Evolutionary conservation across 371 early-diverging fungal species (phyloP), one percentile per base, ranked within the genome.

Genomic region (Saksenaea vasiformis): DNA sequence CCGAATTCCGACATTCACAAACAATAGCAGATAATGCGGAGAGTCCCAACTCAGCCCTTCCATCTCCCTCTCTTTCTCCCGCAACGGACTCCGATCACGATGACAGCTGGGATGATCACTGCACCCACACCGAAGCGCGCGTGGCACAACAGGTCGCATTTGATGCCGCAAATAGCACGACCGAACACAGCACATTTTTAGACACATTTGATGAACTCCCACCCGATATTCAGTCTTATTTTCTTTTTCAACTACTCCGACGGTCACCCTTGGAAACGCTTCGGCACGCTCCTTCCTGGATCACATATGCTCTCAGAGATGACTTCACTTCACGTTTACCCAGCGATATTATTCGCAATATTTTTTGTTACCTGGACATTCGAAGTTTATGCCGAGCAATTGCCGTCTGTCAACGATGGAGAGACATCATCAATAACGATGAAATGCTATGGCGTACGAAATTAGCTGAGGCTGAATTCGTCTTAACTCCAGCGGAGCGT

Each of bases 241-340:
- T 67, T 22, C 31, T 67, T 14, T 34, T 63, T 10, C 68, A 67
- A 17, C 36, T 67, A n/a, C 68, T 67, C 44, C 68, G 68, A 8
- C 68, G 68, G 14, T 62, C 82, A 37, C 84, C 89, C 7, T 79
- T 83, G 26, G 80, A 84, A 4, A 85, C 93, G 0, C 85, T 97
- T 47, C 95, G 95, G 72, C 90, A 91, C 72, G 87, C 91, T 5
- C 84, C 89, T 61, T 85, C 89, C 14, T 71, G 90, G 11, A 86
- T 95, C 54, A 79, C 87, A 36, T 91, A 95, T 0, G 87, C 88
- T 5, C 84, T 97, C 62, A 91, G 93, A 69, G 83, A 88, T 56
- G 96, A 98, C 76, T 93, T 96, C 66, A 54, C 96, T n/a, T 82
- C 86, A 11, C 81, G 87, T 7, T 74, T 97, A 57, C 97, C 98